Percentiles rank a stretch among this genome's conserved stretches.
phyloP scores from a whole-genome alignment of 441 rosid species.

The Populus hybrid region DNA sequence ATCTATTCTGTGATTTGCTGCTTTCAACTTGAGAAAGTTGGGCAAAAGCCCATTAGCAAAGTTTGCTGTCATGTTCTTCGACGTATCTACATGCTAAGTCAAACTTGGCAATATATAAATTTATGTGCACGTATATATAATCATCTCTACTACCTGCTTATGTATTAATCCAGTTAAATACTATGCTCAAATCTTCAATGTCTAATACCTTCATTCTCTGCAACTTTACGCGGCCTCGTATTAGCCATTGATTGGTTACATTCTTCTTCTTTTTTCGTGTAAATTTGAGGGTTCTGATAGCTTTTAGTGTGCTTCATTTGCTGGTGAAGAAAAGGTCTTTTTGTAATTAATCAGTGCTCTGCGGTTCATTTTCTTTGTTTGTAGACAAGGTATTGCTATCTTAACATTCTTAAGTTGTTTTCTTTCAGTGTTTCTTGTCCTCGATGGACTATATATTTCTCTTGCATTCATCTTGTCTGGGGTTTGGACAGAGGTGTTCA shows the following conservation, averaged over 20 bases:
- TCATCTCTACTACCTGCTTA: no score
- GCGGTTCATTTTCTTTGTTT: conserved; percentile 18
- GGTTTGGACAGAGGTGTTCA: conserved; percentile 4
- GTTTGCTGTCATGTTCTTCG: conserved; percentile 27
- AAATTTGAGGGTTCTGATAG: conserved; percentile 7
- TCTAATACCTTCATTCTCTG: neutral
- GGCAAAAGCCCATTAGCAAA: conserved; percentile 39
- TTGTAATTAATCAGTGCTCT: neutral
- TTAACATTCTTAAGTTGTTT: neutral
- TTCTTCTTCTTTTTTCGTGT: no score
- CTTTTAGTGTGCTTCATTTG: conserved; percentile 27
- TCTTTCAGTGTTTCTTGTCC: neutral
- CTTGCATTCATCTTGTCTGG: neutral
- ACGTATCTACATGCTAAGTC: conserved; percentile 34
- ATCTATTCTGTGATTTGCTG: conserved; percentile 12
- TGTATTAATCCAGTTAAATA: no score
- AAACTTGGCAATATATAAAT: conserved; percentile 13
- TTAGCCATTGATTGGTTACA: neutral
- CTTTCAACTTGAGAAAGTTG: conserved; percentile 34
- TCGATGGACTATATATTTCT: neutral
- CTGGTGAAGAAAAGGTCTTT: conserved; percentile 31
- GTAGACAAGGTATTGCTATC: conserved; percentile 21
- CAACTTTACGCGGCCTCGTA: conserved; percentile 10
- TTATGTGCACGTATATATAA: no score
- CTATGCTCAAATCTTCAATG: conserved; percentile 16